Evolutionary conservation across 78 protist genomes (phyloP).

Genomic region (Cyanophora paradoxa): DNA sequence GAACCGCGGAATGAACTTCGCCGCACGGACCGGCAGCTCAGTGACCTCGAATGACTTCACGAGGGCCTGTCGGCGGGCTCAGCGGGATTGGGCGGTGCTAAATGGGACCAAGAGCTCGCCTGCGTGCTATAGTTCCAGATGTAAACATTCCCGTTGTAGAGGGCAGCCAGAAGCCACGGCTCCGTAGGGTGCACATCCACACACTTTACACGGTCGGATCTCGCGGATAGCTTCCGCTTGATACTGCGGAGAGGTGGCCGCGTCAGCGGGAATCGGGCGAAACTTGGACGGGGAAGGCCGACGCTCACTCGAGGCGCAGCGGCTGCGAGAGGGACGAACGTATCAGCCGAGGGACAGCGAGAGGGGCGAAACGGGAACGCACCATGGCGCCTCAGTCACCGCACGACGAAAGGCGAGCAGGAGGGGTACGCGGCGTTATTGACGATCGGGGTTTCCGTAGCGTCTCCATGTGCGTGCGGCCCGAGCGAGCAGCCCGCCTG

Average conservation of each 20-base stretch:
- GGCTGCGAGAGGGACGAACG: background rate
- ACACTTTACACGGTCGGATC: conserved; percentile 94
- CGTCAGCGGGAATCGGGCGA: background rate
- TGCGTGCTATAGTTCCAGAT: conserved; percentile 91
- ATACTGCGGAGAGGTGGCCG: no score
- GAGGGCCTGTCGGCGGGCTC: conserved; percentile 41
- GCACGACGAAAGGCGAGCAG: no score
- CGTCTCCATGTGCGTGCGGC: no score
- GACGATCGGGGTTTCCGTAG: no score
- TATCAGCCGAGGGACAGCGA: no score
- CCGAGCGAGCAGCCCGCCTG: no score
- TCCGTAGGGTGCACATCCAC: conserved; percentile 97
- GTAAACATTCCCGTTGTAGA: conserved; percentile 89
- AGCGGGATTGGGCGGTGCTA: background rate
- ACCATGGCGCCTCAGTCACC: no score
- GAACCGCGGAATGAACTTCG: conserved; percentile 85
- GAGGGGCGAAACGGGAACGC: no score
- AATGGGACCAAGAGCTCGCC: background rate
- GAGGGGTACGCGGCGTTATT: no score
- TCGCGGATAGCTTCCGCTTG: conserved; percentile 72
- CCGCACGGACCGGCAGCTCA: conserved; percentile 83
- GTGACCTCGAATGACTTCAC: conserved; percentile 86
- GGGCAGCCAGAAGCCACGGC: conserved; percentile 86
- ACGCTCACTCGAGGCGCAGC: background rate
- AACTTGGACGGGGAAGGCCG: no score